A percentile compares a stretch with the other conserved stretches of the same genome.
These are phyloP conservation scores for Pseudotulostoma volvatum DNA, from an alignment of 495 filamentous ascomycete genomes.

Conservation along the genomic window DNA sequence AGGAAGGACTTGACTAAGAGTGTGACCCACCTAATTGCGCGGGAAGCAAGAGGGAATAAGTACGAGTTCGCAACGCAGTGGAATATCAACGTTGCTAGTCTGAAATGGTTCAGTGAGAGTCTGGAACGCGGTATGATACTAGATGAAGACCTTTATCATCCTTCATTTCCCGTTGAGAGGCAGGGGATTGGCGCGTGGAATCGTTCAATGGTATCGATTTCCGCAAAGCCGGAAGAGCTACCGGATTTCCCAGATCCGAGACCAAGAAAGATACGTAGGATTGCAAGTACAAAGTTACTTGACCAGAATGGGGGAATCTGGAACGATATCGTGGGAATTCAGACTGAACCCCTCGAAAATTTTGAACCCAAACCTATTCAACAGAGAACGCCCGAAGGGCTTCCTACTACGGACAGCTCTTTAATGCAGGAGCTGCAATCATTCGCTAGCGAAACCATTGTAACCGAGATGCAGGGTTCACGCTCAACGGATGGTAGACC, in stretches of 20 bases:
- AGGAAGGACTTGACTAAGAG: constrained; percentile 66
- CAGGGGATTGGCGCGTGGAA: constrained; percentile 70
- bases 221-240: constrained; percentile 18
- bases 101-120: constrained; percentile 78
- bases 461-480: constrained; percentile 14
- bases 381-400: constrained; percentile 19
- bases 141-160: constrained; percentile 71
- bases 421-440: constrained; percentile 23
- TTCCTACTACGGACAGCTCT: constrained; percentile 6
- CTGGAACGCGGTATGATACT: constrained; percentile 84
- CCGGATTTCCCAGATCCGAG: constrained; percentile 15
- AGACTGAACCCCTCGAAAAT: constrained; percentile 16
- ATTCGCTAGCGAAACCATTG: constrained; percentile 26
- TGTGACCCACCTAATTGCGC: constrained; percentile 76
- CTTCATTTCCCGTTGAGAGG: constrained; percentile 44
- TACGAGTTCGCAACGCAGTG: constrained; percentile 71
- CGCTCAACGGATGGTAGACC: constrained; percentile 1
- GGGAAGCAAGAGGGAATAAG: constrained; percentile 64
- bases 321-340: constrained; percentile 64
- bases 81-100: constrained; percentile 57
- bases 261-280: constrained; percentile 56
- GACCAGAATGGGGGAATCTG: constrained; percentile 71
- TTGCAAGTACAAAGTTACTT: constrained; percentile 59
- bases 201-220: constrained; percentile 16
- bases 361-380: constrained; percentile 17